Conservation (phyloP, 2,329 filamentous ascomycete species). For the Aspergillus sergii region DNA sequence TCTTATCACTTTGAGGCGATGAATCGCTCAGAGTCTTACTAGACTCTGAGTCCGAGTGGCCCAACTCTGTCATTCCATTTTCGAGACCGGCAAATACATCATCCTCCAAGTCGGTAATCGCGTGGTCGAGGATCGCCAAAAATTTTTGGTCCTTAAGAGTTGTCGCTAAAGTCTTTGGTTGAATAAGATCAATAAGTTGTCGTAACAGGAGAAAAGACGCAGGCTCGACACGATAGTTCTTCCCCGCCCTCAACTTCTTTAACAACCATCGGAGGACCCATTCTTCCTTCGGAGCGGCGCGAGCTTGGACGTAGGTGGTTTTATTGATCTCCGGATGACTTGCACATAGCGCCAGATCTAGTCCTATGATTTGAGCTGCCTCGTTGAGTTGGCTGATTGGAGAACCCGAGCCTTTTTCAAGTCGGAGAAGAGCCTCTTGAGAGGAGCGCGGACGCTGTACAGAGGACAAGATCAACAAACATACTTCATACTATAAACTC, state of each 20-base stretch:
- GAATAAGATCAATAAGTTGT: slow-evolving; percentile 69
- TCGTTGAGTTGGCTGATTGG: slow-evolving; percentile 43
- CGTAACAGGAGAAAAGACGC: slow-evolving; percentile 58
- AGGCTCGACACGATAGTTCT: slow-evolving; percentile 47
- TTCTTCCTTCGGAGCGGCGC: slow-evolving; percentile 57
- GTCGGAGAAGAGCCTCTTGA: slow-evolving; percentile 47
- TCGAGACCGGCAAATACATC: slow-evolving; percentile 30
- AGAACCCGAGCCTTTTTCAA: slow-evolving; percentile 47
- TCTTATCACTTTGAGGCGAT: slow-evolving; percentile 25
- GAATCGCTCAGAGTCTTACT: slow-evolving; percentile 36
- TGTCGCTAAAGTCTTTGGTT: slow-evolving; percentile 69
- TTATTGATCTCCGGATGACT: slow-evolving; percentile 34
- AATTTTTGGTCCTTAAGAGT: slow-evolving; percentile 73
- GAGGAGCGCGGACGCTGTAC: slow-evolving; percentile 41
- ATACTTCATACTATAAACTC: slow-evolving; percentile 6
- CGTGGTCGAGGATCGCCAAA: slow-evolving; percentile 65
- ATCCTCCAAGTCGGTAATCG: slow-evolving; percentile 59
- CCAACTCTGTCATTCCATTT: slow-evolving; percentile 23
- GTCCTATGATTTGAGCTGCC: slow-evolving; percentile 46
- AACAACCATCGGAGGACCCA: slow-evolving; percentile 69
- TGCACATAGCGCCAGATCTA: slow-evolving; percentile 39
- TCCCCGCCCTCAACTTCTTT: slow-evolving; percentile 56
- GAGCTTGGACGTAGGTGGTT: slow-evolving; percentile 22
- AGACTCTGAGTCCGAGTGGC: slow-evolving; percentile 38
- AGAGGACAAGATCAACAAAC: slow-evolving; percentile 15